Percentiles rank a stretch among this genome's conserved stretches.
Evolutionary conservation across 441 rosid species (phyloP).

Genomic region (Isatis lusitanica): DNA sequence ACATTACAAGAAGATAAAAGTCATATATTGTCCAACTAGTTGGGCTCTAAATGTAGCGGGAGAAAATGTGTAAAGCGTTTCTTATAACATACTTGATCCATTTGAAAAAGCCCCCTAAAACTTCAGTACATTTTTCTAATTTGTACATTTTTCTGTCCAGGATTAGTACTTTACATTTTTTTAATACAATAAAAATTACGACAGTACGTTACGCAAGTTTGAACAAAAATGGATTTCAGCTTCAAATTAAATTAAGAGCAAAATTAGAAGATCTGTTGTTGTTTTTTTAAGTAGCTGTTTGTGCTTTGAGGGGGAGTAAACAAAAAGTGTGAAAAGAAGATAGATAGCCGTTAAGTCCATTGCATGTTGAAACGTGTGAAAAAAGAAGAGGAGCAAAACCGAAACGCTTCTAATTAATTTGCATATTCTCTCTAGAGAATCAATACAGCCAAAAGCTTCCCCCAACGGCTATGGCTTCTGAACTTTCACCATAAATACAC

Average conservation of each 20-base stretch:
- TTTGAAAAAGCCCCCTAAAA: neutral
- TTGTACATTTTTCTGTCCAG: neutral
- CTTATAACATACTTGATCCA: neutral
- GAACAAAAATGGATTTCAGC: neutral
- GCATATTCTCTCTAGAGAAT: conserved; percentile 22
- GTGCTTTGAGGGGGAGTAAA: neutral
- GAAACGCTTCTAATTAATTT: conserved; percentile 33
- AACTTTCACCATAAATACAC: conserved; percentile 35
- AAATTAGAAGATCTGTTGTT: neutral
- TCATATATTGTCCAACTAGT: neutral
- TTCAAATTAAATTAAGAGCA: neutral
- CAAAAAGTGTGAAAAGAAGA: conserved; percentile 9
- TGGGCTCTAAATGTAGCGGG: neutral
- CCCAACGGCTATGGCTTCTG: conserved; percentile 45
- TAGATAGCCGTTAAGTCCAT: conserved; percentile 49
- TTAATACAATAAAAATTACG: neutral
- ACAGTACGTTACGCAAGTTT: neutral
- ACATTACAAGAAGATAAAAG: neutral
- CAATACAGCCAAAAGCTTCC: conserved; percentile 31
- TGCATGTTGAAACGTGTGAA: conserved; percentile 65
- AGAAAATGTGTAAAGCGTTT: neutral
- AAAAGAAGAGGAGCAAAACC: neutral
- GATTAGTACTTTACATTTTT: neutral
- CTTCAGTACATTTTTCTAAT: no score
- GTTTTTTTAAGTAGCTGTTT: neutral